Conservation (phyloP, 177 flowering plant genomes). For the Vitis hybrid region DNA sequence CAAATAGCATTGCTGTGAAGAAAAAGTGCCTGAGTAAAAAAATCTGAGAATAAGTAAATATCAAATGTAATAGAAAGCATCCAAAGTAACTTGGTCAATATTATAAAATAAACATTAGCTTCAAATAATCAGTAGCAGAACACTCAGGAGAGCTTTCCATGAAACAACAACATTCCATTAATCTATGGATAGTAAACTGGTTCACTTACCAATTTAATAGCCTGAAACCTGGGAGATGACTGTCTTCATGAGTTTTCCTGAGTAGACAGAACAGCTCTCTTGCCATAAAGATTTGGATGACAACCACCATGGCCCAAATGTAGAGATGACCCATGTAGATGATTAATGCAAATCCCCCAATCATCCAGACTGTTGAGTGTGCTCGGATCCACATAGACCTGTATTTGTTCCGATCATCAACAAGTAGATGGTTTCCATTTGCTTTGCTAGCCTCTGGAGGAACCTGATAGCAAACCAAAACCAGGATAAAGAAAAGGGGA, state of each 20-base stretch:
- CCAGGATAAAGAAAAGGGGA: no score
- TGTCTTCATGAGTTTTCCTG: slow-evolving; percentile 78
- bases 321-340: slow-evolving; percentile 96
- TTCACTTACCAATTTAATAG: slow-evolving; percentile 75
- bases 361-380: slow-evolving; percentile 85
- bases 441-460: slow-evolving; percentile 47
- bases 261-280: slow-evolving; percentile 79
- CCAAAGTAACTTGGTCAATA: background rate
- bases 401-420: slow-evolving; percentile 74
- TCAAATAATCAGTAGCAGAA: background rate
- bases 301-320: slow-evolving; percentile 91
- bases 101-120: background rate
- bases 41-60: background rate
- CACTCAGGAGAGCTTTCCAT: background rate
- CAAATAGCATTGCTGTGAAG: slow-evolving; percentile 96
- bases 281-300: slow-evolving; percentile 90
- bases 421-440: slow-evolving; percentile 71
- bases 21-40: slow-evolving; percentile 82
- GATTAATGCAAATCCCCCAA: slow-evolving; percentile 70
- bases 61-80: background rate
- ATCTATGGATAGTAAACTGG: background rate
- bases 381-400: slow-evolving; percentile 72
- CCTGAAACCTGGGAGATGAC: slow-evolving; percentile 88
- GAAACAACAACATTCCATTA: background rate
- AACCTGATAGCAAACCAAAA: slow-evolving; percentile 36